Percentiles rank a stretch among this genome's conserved stretches.
Evolutionary conservation across 495 filamentous ascomycete genomes (phyloP).

Genomic region (Penicillium lagena): DNA sequence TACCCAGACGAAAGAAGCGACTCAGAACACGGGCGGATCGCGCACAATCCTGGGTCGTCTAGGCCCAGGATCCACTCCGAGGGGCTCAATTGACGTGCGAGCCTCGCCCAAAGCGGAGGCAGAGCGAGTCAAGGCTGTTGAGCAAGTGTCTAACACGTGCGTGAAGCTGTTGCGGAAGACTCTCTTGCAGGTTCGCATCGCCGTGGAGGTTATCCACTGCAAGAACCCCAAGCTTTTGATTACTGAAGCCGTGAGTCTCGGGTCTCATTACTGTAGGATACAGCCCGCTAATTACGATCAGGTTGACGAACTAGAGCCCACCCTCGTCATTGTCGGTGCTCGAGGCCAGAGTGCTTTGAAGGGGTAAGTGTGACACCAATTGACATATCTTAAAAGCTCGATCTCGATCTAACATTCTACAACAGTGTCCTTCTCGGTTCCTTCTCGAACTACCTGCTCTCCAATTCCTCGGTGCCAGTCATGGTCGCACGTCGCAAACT

Average conservation of each 20-base stretch:
- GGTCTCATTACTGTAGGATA: too few relatives aligned
- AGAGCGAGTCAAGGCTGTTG: slow-evolving; percentile 69
- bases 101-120: slow-evolving; percentile 56
- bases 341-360: slow-evolving; percentile 86
- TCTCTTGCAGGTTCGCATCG: slow-evolving; percentile 79
- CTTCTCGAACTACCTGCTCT: slow-evolving; percentile 94
- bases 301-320: slow-evolving; percentile 88
- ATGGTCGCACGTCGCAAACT: slow-evolving; percentile 85
- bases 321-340: slow-evolving; percentile 88
- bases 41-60: slow-evolving; percentile 30
- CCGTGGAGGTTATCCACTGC: slow-evolving; percentile 96
- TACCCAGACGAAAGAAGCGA: slow-evolving; percentile 42
- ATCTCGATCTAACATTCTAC: slow-evolving; percentile 6
- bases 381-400: neutral
- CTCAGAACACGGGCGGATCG: slow-evolving; percentile 19
- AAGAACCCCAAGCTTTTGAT: slow-evolving; percentile 86
- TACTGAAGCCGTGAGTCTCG: slow-evolving; percentile 60
- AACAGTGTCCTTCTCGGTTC: slow-evolving; percentile 82
- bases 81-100: slow-evolving; percentile 37
- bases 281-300: slow-evolving; percentile 20
- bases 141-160: slow-evolving; percentile 71
- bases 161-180: slow-evolving; percentile 84
- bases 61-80: slow-evolving; percentile 28
- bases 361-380: slow-evolving; percentile 53
- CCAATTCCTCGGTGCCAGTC: slow-evolving; percentile 91